phyloP scores from a whole-genome alignment of 2,329 filamentous ascomycete genomes.

The Annulohypoxylon truncatum region DNA sequence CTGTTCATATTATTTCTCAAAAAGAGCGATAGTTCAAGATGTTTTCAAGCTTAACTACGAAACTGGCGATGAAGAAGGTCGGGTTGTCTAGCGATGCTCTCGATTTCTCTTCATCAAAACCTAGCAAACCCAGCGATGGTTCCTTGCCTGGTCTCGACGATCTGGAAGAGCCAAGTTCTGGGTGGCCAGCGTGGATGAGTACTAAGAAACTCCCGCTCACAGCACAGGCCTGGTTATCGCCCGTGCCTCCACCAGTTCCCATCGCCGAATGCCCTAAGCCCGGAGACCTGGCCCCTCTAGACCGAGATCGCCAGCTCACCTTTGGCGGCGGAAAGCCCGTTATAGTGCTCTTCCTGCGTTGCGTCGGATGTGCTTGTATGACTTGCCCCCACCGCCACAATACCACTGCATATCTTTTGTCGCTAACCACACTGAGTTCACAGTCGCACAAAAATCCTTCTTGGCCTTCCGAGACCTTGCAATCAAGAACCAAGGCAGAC shows the following conservation, averaged over 20 bases:
- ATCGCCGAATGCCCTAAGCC: constrained; percentile 59
- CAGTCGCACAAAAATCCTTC: constrained; percentile 69
- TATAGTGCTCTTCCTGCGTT: constrained; percentile 65
- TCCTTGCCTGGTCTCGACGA: constrained; percentile 48
- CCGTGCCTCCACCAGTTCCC: constrained; percentile 62
- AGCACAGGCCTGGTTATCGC: constrained; percentile 65
- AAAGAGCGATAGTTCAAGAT: constrained; percentile 52
- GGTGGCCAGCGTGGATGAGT: constrained; percentile 60
- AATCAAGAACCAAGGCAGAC: constrained; percentile 60
- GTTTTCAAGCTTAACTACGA: constrained; percentile 67
- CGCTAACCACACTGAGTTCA: constrained; percentile 14
- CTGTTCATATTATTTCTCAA: background rate
- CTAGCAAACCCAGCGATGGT: constrained; percentile 40
- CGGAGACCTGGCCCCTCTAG: constrained; percentile 61
- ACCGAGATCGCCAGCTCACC: constrained; percentile 58
- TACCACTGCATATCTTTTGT: constrained; percentile 7
- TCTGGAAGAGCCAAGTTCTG: constrained; percentile 43
- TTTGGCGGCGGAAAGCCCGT: constrained; percentile 59
- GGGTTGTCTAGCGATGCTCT: constrained; percentile 65
- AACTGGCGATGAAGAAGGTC: constrained; percentile 68
- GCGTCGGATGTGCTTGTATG: constrained; percentile 67
- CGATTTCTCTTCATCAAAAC: constrained; percentile 55
- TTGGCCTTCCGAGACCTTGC: constrained; percentile 66
- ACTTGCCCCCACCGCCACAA: constrained; percentile 17
- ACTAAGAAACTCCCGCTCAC: constrained; percentile 63